These are phyloP conservation scores for Barnettozyma wickerhamii DNA, from an alignment of 805 yeast genomes.

Conservation along the genomic window DNA sequence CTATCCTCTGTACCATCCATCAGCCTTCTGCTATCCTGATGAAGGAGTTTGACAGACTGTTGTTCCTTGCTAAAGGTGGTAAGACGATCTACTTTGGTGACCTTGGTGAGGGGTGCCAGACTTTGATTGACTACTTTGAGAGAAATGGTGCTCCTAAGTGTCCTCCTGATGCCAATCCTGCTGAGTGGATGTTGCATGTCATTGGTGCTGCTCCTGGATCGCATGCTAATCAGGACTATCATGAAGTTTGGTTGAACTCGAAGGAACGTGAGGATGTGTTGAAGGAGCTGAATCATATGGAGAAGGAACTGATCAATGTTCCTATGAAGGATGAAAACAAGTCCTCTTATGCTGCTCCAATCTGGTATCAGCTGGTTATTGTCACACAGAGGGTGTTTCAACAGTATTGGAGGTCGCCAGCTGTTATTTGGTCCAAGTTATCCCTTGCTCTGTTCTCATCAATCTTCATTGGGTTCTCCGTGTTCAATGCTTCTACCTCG, in stretches of 20 bases:
- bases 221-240: constrained; percentile 66
- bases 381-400: constrained; percentile 54
- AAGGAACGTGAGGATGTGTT: constrained; percentile 55
- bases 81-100: constrained; percentile 74
- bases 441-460: constrained; percentile 49
- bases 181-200: constrained; percentile 90
- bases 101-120: constrained; percentile 53
- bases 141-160: constrained; percentile 59
- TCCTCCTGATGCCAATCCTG: constrained; percentile 72
- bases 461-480: constrained; percentile 68
- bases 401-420: constrained; percentile 67
- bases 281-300: constrained; percentile 61
- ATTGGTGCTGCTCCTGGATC: constrained; percentile 84
- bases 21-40: constrained; percentile 81
- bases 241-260: constrained; percentile 75
- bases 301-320: constrained; percentile 43
- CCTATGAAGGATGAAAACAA: constrained; percentile 28
- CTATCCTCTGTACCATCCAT: constrained; percentile 72
- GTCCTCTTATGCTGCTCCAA: constrained; percentile 41
- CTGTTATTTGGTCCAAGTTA: constrained; percentile 56
- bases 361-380: constrained; percentile 36
- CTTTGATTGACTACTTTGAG: constrained; percentile 64
- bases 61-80: constrained; percentile 69
- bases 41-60: constrained; percentile 72
- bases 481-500: constrained; percentile 62